Evolutionary conservation across 805 yeast genomes (phyloP).

Genomic region (Lachancea fermentati): DNA sequence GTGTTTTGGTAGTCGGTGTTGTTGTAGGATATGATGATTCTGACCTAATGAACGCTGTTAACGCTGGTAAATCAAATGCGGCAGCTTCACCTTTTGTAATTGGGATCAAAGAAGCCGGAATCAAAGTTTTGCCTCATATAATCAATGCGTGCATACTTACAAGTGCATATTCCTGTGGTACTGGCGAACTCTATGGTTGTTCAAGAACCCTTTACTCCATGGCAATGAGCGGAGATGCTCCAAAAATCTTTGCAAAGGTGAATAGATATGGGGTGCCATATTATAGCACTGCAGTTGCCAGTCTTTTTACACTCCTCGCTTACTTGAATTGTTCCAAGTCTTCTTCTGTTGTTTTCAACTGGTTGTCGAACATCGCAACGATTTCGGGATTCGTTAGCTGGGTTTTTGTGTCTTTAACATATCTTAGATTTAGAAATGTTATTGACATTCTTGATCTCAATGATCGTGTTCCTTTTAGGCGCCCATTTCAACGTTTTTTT

Average conservation of each 20-base stretch:
- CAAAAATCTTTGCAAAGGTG: conserved; percentile 39
- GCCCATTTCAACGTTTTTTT: conserved; percentile 46
- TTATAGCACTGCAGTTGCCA: conserved; percentile 22
- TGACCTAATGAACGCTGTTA: conserved; percentile 36
- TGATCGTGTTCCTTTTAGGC: conserved; percentile 46
- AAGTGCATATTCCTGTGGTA: conserved; percentile 36
- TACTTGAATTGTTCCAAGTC: conserved; percentile 48
- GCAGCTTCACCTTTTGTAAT: conserved; percentile 46
- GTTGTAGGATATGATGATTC: conserved; percentile 48
- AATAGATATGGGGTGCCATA: conserved; percentile 49
- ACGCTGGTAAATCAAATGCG: conserved; percentile 28
- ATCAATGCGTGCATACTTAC: conserved; percentile 45
- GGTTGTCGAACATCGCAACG: conserved; percentile 58
- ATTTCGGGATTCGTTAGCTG: conserved; percentile 56
- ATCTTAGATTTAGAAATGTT: conserved; percentile 58
- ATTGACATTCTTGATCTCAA: conserved; percentile 41
- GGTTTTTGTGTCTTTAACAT: conserved; percentile 45
- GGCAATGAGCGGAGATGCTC: conserved; percentile 45
- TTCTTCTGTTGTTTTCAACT: conserved; percentile 47
- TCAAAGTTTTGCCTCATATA: conserved; percentile 42
- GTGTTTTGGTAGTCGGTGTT: conserved; percentile 51
- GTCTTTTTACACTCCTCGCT: conserved; percentile 36
- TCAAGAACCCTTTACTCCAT: conserved; percentile 41
- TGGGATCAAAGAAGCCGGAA: conserved; percentile 45
- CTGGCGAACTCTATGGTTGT: conserved; percentile 44